Evolutionary conservation across 2,329 filamentous ascomycete species (phyloP), one percentile per base, ranked within the genome.

Genomic region (Simplicillium aogashimaense): DNA sequence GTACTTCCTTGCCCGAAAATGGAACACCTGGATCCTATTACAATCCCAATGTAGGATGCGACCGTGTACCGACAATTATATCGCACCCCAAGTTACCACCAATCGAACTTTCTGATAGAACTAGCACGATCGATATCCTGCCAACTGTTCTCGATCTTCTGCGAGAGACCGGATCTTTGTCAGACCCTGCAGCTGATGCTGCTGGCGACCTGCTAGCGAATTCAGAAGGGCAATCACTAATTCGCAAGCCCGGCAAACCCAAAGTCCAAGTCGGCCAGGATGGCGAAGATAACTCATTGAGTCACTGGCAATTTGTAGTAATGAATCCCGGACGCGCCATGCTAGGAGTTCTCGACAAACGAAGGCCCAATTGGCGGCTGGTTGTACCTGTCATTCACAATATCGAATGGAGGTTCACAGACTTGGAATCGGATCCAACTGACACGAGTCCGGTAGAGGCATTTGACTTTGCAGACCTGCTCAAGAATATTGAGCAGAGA

Each of bases 91-190:
- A 54, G 13, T 49, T 61, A 6, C 58, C 58, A 2, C 46, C 47
- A 11, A 40, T 60, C 1, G 45, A 56, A 10, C 49, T 59, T 42
- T 43, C 52, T 14, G 51, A 53, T 14, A 50, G 55, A n/a, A 53
- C 57, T 2, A 53, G 52, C 4, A 55, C 58, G 7, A 45, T 56
- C 31, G 56, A 57, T n/a, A 56, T 61, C 5, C 49, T 61, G 1
- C 58, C 58, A 0, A 61, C 58, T 3, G 51, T 61, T 13, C 46
- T 61, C 28, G 58, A 61, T 33, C 49, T 61, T 0, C 52, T 61
- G 31, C 42, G 53, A 25, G 54, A 59, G 41, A 55, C 54, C 7
- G 53, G 50, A 13, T 61, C 58, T 7, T 53, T 61, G 31, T 53
- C 52, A 35, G 40, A 45, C 3, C 46, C 49, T 29, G 52, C 53